Base-by-base conservation (phyloP, 2,329 filamentous ascomycete genomes). In the Pseudocercospora pini-densiflorae region DNA sequence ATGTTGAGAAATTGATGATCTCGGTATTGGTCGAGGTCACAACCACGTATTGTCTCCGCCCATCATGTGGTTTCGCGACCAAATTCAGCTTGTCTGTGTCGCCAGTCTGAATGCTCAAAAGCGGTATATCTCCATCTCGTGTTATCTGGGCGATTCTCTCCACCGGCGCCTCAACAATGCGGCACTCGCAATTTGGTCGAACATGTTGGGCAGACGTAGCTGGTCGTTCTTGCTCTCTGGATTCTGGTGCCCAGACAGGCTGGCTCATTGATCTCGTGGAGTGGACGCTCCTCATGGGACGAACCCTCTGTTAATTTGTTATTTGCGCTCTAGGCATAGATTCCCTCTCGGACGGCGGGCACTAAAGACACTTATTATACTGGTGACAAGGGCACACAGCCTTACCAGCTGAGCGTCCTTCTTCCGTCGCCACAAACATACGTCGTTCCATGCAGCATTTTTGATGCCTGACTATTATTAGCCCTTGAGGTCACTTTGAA, bases 101-200 rank as follows among this genome's bases (percentile, higher is more conserved):
- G 16, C 51, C 66, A 6, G 65, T 62, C 21, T 66, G 63, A 36
- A 67, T 65, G 47, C 53, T 61, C 31, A 67, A 53, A 47, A 69
- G 59, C 1, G 64, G 60, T 0, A 62, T 21, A 31, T 55, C 61
- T 14, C 63, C 63, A 14, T 57, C 24, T 51, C 57, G 40, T 43
- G 57, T 21, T 9, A 67, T 65, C 27, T 21, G 36, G 16, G 31
- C 36, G 31, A 70, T 67, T 6, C 27, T 55, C 8, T 63, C 31
- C n/a, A 47, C 40, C 2, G 68, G 65, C 4, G 63, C 60, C 23
- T 59, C 36, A 12, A 68, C 40, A n/a, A 60, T 64, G 10, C 68
- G 65, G 53, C 68, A 70, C 59, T 68, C 65, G 61, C 65, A 68
- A 61, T 57, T 36, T 29, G 27, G 53, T 55, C 61, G 65, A n/a